These are phyloP conservation scores for Cladosporium sp. DNA, from an alignment of 2,329 filamentous ascomycete species.

Conservation along the genomic window DNA sequence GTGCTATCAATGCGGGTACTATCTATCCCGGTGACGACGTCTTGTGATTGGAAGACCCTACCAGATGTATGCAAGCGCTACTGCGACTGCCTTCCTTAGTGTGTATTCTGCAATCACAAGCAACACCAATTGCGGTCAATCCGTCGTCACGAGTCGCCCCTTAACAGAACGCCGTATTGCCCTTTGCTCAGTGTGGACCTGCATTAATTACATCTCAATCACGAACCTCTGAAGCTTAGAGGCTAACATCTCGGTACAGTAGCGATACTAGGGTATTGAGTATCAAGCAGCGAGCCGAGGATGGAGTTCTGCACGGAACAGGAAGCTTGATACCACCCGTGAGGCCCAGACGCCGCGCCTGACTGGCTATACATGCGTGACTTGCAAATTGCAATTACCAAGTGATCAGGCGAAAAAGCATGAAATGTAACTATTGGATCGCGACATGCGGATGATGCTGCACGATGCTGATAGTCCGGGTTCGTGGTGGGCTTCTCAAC, in stretches of 20 bases:
- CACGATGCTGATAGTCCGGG: neutral
- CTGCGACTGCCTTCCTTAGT: neutral
- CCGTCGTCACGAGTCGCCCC: neutral
- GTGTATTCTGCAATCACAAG: neutral
- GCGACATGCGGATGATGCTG: slow-evolving; percentile 1
- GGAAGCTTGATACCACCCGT: neutral
- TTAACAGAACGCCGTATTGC: neutral
- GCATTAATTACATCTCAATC: neutral
- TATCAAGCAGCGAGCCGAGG: slow-evolving; percentile 7
- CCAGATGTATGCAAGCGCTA: slow-evolving; percentile 1
- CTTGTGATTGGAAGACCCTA: slow-evolving; percentile 4
- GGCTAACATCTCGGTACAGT: neutral
- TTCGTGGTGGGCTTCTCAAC: neutral
- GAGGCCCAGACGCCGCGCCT: neutral
- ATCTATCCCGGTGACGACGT: neutral
- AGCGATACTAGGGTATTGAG: neutral
- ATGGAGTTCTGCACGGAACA: neutral
- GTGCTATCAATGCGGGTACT: neutral
- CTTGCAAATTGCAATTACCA: slow-evolving; percentile 11
- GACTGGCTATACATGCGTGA: slow-evolving; percentile 9
- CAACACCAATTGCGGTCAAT: slow-evolving; percentile 6
- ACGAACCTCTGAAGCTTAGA: neutral
- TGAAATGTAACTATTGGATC: slow-evolving; percentile 5
- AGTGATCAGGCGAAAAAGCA: neutral
- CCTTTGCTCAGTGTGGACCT: slow-evolving; percentile 6